These are phyloP conservation scores for Candida cerambycidarum DNA, from an alignment of 805 yeast species.

Conservation along the genomic window DNA sequence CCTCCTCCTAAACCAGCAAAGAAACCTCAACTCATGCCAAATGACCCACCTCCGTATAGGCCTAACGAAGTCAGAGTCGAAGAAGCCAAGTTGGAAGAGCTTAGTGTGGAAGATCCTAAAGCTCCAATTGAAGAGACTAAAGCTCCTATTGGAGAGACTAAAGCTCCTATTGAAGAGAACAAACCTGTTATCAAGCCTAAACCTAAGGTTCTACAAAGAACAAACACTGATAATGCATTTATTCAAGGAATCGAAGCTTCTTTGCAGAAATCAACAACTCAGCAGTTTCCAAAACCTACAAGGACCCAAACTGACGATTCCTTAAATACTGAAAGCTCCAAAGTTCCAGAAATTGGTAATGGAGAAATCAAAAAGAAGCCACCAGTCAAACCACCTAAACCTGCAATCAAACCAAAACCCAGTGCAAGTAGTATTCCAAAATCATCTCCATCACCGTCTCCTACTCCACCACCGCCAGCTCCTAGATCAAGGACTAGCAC, in stretches of 20 bases:
- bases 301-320: no score
- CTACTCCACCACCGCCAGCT: constrained; percentile 1
- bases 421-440: background rate
- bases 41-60: constrained; percentile 25
- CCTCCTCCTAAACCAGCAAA: constrained; percentile 48
- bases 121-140: background rate
- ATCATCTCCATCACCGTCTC: constrained; percentile 13
- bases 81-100: background rate
- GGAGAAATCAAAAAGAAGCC: constrained; percentile 13
- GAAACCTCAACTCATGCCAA: constrained; percentile 20
- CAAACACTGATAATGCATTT: background rate
- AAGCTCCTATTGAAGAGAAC: background rate
- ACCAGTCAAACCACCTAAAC: constrained; percentile 10
- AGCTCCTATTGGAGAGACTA: background rate
- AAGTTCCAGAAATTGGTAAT: background rate
- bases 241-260: constrained; percentile 5
- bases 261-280: no score
- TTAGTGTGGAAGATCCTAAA: background rate
- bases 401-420: constrained; percentile 13
- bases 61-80: background rate
- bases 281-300: no score
- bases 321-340: no score
- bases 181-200: constrained; percentile 10
- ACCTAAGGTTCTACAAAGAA: constrained; percentile 12
- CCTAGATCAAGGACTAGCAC: no score